Evolutionary conservation across 2,329 filamentous ascomycete species (phyloP).

Genomic region (Endocalyx cinctus): DNA sequence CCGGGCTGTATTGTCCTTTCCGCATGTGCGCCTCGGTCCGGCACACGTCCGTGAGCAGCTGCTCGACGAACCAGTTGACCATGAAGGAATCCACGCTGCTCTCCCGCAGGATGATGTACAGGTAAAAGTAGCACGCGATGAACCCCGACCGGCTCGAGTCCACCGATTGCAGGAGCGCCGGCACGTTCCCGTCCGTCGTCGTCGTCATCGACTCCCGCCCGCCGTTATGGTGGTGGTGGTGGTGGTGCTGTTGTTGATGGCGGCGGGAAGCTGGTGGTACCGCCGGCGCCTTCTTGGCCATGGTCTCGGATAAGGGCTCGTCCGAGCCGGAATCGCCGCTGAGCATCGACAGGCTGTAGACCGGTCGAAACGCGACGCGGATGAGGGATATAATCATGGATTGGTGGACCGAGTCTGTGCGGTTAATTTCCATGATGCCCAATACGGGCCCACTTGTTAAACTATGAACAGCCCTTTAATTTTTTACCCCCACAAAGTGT

Average conservation of each 20-base stretch:
- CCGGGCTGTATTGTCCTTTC: slow-evolving; percentile 36
- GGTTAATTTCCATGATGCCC: slow-evolving; percentile 33
- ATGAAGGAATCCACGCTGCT: slow-evolving; percentile 37
- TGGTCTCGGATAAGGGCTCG: slow-evolving; percentile 21
- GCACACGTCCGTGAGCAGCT: slow-evolving; percentile 39
- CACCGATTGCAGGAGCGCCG: slow-evolving; percentile 19
- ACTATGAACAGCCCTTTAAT: slow-evolving; percentile 34
- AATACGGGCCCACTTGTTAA: slow-evolving; percentile 34
- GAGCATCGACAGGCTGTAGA: slow-evolving; percentile 24
- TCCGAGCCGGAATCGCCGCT: slow-evolving; percentile 18
- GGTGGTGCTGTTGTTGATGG: too few relatives aligned
- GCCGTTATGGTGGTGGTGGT: too few relatives aligned
- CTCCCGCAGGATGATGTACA: slow-evolving; percentile 40
- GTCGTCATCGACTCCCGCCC: too few relatives aligned
- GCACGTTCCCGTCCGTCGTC: slow-evolving; percentile 10
- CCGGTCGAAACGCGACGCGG: slow-evolving; percentile 39
- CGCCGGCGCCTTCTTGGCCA: slow-evolving; percentile 20
- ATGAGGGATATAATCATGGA: slow-evolving; percentile 41
- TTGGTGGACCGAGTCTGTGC: slow-evolving; percentile 37
- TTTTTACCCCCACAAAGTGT: slow-evolving; percentile 5
- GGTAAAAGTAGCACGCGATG: slow-evolving; percentile 43
- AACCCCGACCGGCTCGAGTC: slow-evolving; percentile 39
- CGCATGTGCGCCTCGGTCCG: slow-evolving; percentile 35
- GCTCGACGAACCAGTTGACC: slow-evolving; percentile 41
- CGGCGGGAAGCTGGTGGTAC: slow-evolving; percentile 10